Percentiles rank a stretch among this genome's conserved stretches.
Evolutionary conservation across 257 asterid genomes (phyloP).

Genomic region (Cordia subcordata): DNA sequence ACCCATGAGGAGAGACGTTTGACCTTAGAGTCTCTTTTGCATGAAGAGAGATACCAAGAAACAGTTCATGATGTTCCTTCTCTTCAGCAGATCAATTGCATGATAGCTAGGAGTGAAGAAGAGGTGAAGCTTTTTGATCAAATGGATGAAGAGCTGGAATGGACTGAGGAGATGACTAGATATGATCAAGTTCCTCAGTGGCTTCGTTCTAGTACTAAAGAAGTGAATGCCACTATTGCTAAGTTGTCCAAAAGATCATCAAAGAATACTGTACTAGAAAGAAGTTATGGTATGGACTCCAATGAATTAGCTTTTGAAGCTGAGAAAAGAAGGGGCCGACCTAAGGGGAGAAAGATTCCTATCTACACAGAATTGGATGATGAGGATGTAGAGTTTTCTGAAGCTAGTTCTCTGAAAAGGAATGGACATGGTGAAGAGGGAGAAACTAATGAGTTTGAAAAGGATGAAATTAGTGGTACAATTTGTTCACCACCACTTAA

Average conservation of each 20-base stretch:
- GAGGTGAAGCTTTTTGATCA: conserved; percentile 94
- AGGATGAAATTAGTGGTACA: conserved; percentile 54
- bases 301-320: conserved; percentile 59
- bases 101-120: conserved; percentile 96
- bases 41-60: conserved; percentile 95
- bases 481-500: conserved; percentile 28
- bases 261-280: conserved; percentile 47
- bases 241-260: conserved; percentile 81
- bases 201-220: conserved; percentile 81
- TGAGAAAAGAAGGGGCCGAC: conserved; percentile 83
- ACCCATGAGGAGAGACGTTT: conserved; percentile 97
- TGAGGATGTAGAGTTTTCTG: conserved; percentile 76
- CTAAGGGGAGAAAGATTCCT: conserved; percentile 70
- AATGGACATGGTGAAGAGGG: conserved; percentile 68
- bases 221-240: conserved; percentile 67
- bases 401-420: conserved; percentile 77
- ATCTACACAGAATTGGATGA: conserved; percentile 90
- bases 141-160: conserved; percentile 92
- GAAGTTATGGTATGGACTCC: conserved; percentile 41
- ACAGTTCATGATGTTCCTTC: conserved; percentile 96
- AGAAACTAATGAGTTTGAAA: conserved; percentile 78
- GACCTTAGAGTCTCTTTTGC: conserved; percentile 92
- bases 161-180: conserved; percentile 90
- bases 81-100: conserved; percentile 92
- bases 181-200: conserved; percentile 90